Evolutionary conservation across 2,329 filamentous ascomycete species (phyloP).

Genomic region (Ceratocystis harringtonii): DNA sequence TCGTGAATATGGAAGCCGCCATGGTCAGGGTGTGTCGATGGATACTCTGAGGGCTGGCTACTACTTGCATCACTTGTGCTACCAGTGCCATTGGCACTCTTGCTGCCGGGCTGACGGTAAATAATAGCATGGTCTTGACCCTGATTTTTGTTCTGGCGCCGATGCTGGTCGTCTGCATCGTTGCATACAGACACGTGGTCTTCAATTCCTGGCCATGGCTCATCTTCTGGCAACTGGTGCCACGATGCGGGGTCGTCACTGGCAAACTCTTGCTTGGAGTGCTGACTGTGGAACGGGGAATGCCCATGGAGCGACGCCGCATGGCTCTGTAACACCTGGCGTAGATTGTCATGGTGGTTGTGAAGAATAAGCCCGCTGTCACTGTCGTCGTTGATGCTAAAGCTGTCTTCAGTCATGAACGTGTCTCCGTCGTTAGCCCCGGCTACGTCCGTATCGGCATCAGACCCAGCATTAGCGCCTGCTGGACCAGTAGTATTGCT

Average conservation of each 20-base stretch:
- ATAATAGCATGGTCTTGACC: no score
- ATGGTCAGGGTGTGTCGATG: slow-evolving; percentile 33
- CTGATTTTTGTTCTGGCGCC: no score
- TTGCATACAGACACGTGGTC: slow-evolving; percentile 36
- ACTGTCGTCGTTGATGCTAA: slow-evolving; percentile 21
- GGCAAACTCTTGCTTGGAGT: neutral
- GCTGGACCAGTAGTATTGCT: slow-evolving; percentile 40
- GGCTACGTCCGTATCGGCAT: slow-evolving; percentile 20
- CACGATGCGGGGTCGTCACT: slow-evolving; percentile 1
- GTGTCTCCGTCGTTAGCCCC: slow-evolving; percentile 21
- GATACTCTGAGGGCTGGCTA: slow-evolving; percentile 42
- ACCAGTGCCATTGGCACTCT: slow-evolving; percentile 23
- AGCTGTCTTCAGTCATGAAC: slow-evolving; percentile 26
- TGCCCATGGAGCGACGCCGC: slow-evolving; percentile 17
- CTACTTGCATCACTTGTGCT: slow-evolving; percentile 23
- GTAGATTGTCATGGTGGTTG: slow-evolving; percentile 16
- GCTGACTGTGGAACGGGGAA: neutral
- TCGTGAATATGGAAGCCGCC: slow-evolving; percentile 30
- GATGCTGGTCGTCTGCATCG: slow-evolving; percentile 31
- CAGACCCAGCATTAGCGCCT: slow-evolving; percentile 20
- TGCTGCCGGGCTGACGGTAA: no score
- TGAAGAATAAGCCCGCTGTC: slow-evolving; percentile 20
- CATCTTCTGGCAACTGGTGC: slow-evolving; percentile 34
- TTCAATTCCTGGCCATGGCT: slow-evolving; percentile 43
- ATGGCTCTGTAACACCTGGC: slow-evolving; percentile 18